Base-by-base conservation (phyloP, 192 early-diverging fungal species). In the Dimargaris xerosporica region DNA sequence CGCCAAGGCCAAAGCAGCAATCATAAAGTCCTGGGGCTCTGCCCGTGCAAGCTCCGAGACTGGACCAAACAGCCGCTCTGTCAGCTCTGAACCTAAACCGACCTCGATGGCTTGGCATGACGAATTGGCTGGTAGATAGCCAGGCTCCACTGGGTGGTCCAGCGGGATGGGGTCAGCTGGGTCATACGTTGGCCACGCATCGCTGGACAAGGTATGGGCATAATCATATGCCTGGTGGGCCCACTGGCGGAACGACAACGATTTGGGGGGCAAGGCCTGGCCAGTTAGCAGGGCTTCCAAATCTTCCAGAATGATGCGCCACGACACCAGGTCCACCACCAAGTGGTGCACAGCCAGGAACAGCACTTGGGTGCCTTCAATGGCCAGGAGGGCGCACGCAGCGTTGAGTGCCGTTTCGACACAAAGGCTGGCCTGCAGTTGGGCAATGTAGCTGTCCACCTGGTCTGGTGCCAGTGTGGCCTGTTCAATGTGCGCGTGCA, bases 301-400 rank as follows among this genome's bases (percentile, higher is more conserved):
- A 44, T 71, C 66, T 51, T 71, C 70, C 30, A 71, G 30, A 25
- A 71, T 4, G 43, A 71, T 67, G 30, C 70, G 65, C 70, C 70
- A 71, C 16, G 70, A 71, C 7, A 71, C 70, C 39, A 66, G 31
- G 56, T 71, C 70, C 21, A 71, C 2, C 55, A 64, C 66, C 6
- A 71, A 54, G 55, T 71, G 70, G 54, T 71, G 70, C 9, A 71
- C 23, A 29, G 54, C 58, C 44, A 69, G 15, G 28, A 69, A 42
- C 34, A 71, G 25, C 16, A 29, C 39, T 39, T 70, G n/a, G n/a
- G n/a, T n/a, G n/a, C n/a, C n/a, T n/a, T n/a, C n/a, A n/a, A 43
- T 23, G 19, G 3, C 47, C 47, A 21, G 44, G 23, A 54, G 61
- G 12, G 42, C 43, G 44, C 62, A 46, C 2, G 34, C 25, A 12